A percentile compares a stretch with the other conserved stretches of the same genome.
Evolutionary conservation across 345 rosid species (phyloP).

Genomic region (Gossypium mustelinum): DNA sequence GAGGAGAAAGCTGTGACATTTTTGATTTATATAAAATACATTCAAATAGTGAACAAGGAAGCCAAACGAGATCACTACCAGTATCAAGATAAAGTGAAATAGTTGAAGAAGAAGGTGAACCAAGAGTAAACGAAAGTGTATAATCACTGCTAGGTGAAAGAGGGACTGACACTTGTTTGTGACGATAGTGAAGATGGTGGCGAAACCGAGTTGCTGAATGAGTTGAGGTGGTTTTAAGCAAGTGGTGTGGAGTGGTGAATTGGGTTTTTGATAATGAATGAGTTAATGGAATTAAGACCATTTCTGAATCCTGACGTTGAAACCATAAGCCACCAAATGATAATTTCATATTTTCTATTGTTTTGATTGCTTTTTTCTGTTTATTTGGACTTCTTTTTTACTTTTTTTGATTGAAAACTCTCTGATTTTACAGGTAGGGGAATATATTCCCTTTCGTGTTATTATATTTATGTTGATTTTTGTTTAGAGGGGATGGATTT

Average conservation of each 20-base stretch:
- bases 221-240: slow-evolving; percentile 65
- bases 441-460: too few relatives aligned
- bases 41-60: slow-evolving; percentile 82
- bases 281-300: slow-evolving; percentile 45
- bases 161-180: slow-evolving; percentile 63
- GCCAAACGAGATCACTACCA: slow-evolving; percentile 94
- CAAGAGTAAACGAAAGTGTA: slow-evolving; percentile 60
- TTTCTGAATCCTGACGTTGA: slow-evolving; percentile 16
- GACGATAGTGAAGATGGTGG: slow-evolving; percentile 20
- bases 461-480: too few relatives aligned
- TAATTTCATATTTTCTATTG: too few relatives aligned
- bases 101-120: slow-evolving; percentile 38
- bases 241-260: slow-evolving; percentile 62
- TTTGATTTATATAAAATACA: slow-evolving; percentile 83
- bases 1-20: slow-evolving; percentile 31
- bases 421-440: too few relatives aligned
- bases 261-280: slow-evolving; percentile 64
- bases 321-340: slow-evolving; percentile 15
- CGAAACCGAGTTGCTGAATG: slow-evolving; percentile 71
- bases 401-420: too few relatives aligned
- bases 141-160: slow-evolving; percentile 90
- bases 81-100: slow-evolving; percentile 88
- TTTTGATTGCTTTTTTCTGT: too few relatives aligned
- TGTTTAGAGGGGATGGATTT: too few relatives aligned
- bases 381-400: too few relatives aligned